Base-by-base conservation (phyloP, 2,329 filamentous ascomycete genomes). In the Laburnicola sp. region DNA sequence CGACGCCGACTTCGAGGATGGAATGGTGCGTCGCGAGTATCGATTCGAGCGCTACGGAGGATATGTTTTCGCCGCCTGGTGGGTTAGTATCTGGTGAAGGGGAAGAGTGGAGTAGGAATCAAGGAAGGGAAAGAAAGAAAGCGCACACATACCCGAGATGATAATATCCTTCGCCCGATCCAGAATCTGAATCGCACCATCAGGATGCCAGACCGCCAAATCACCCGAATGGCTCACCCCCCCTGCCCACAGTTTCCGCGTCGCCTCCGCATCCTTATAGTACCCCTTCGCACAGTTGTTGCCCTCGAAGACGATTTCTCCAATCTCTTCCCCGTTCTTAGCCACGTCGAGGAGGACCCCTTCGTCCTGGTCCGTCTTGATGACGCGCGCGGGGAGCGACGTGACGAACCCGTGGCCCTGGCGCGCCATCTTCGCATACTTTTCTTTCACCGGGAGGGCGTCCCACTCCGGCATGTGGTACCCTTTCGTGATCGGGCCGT, bases 151-250 rank as follows among this genome's bases (percentile, higher is more conserved):
- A 89, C 89, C 89, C 46, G 89, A 95, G 57, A 99, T 99, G 65
- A 99, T 99, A 46, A 99, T 97, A 69, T 99, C 94, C 78, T 99
- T 99, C 10, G 91, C 89, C 21, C 94, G 83, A 74, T 99, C 94
- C 51, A 95, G 78, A 57, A 99, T 96, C 77, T 97, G 91, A 38
- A 91, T 86, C 51, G 89, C 88, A 1, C 93, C 92, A 69, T 97
- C 94, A 0, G 87, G 82, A 75, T 97, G 90, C 88, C 89, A 92
- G 0, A 97, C 92, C 0, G 94, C 94, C 42, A 99, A 74, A 71
- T 99, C 94, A 0, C 94, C 94, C 11, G 88, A 93, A 74, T 96
- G 94, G 63, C 91, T 76, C 21, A 86, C 91, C 2, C 92, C 92
- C 5, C 94, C 94, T 0, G 85, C 86, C 72, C 96, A 97, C 23